Conservation (phyloP, 73 alveolate genomes). For the Paramecium caudatum region DNA sequence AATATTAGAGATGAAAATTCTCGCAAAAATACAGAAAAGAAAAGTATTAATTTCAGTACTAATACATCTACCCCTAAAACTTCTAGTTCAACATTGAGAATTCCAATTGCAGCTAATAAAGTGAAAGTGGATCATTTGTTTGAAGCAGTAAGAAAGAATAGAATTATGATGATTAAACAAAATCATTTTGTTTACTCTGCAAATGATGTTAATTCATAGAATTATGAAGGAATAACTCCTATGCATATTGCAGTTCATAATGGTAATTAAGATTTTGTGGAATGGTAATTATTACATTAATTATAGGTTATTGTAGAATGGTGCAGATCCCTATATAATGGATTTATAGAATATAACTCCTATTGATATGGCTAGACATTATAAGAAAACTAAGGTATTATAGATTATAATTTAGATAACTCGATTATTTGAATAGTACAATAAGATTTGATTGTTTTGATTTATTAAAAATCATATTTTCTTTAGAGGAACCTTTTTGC, state of each 20-base stretch:
- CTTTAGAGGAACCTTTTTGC: conserved; percentile 43
- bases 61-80: conserved; percentile 15
- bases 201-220: conserved; percentile 73
- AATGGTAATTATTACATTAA: background rate
- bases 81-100: background rate
- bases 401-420: background rate
- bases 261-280: conserved; percentile 45
- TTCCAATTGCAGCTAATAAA: background rate
- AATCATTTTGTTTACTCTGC: conserved; percentile 76
- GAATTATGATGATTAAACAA: conserved; percentile 58
- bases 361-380: conserved; percentile 71
- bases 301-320: conserved; percentile 68
- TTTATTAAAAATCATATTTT: conserved; percentile 29
- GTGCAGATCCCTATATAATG: conserved; percentile 77
- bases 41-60: conserved; percentile 8
- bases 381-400: background rate
- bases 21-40: background rate
- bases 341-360: conserved; percentile 73
- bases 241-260: conserved; percentile 77
- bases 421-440: conserved; percentile 8
- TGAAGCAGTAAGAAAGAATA: conserved; percentile 47
- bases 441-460: background rate
- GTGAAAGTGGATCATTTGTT: conserved; percentile 48
- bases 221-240: conserved; percentile 79
- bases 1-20: conserved; percentile 49